phyloP scores from a whole-genome alignment of 2,329 filamentous ascomycete genomes.

The Amphichorda felina region DNA sequence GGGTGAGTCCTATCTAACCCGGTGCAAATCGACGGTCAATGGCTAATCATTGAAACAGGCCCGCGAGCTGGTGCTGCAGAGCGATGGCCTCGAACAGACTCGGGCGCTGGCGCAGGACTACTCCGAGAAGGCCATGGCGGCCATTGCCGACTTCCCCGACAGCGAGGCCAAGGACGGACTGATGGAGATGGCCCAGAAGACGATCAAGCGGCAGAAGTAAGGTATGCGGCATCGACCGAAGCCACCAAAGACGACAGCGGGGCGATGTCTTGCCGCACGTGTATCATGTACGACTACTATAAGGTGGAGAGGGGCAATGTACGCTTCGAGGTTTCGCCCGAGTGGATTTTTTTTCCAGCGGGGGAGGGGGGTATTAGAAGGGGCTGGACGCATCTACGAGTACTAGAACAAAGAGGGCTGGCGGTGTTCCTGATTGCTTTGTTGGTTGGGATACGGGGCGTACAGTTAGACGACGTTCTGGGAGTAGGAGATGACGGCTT shows the following conservation, averaged over 20 bases:
- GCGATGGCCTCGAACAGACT: constrained; percentile 85
- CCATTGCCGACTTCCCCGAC: constrained; percentile 79
- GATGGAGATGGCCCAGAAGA: constrained; percentile 88
- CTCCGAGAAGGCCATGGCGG: constrained; percentile 72
- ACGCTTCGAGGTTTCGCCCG: too few relatives aligned
- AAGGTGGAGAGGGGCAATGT: too few relatives aligned
- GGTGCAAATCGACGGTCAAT: too few relatives aligned
- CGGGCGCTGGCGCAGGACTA: constrained; percentile 84
- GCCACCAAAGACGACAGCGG: not conserved
- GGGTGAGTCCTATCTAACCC: constrained; percentile 57
- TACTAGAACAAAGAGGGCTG: not conserved
- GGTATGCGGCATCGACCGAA: too few relatives aligned
- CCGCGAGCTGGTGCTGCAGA: constrained; percentile 69
- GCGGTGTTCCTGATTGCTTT: too few relatives aligned
- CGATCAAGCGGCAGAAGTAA: constrained; percentile 78
- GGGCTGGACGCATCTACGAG: not conserved
- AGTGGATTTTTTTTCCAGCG: not conserved
- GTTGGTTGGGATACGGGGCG: too few relatives aligned
- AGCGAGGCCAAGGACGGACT: constrained; percentile 89
- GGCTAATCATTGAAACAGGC: constrained; percentile 54
- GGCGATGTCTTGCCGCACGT: too few relatives aligned
- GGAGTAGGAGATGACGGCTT: too few relatives aligned
- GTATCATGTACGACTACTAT: not conserved
- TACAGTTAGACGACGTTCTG: too few relatives aligned
- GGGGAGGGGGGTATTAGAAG: not conserved